These are phyloP conservation scores for Magnusiomyces suaveolens DNA, from an alignment of 1,139 yeast species.

Conservation along the genomic window DNA sequence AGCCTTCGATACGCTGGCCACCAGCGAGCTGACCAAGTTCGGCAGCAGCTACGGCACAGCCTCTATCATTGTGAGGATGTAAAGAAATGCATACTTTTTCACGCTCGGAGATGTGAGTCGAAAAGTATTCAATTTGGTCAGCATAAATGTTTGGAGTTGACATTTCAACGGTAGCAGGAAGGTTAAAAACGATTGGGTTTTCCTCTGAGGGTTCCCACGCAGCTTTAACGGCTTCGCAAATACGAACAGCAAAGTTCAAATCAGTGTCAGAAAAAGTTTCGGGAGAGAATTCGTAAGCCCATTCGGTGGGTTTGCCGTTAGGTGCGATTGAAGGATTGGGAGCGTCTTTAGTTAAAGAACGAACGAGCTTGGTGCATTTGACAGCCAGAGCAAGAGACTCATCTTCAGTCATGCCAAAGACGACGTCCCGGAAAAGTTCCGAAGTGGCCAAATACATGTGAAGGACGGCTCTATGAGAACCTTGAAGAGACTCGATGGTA, in stretches of 20 bases:
- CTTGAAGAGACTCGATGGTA: slow-evolving; percentile 79
- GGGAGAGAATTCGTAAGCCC: slow-evolving; percentile 92
- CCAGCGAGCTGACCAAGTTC: slow-evolving; percentile 93
- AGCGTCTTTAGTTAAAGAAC: slow-evolving; percentile 71
- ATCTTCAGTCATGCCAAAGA: slow-evolving; percentile 73
- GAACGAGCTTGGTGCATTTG: slow-evolving; percentile 69
- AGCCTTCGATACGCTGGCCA: slow-evolving; percentile 96
- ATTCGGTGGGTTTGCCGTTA: slow-evolving; percentile 54
- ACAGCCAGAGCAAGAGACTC: slow-evolving; percentile 76
- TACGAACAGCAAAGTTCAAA: slow-evolving; percentile 67
- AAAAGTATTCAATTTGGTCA: slow-evolving; percentile 89
- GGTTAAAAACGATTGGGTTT: slow-evolving; percentile 82
- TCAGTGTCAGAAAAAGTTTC: slow-evolving; percentile 91
- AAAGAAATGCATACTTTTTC: slow-evolving; percentile 81
- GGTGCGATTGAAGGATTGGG: slow-evolving; percentile 42
- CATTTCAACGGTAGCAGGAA: slow-evolving; percentile 98
- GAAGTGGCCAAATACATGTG: slow-evolving; percentile 91
- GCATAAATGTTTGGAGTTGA: slow-evolving; percentile 91
- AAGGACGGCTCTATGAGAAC: slow-evolving; percentile 82
- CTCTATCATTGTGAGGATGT: slow-evolving; percentile 95
- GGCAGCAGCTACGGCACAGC: slow-evolving; percentile 96
- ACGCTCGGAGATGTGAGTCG: slow-evolving; percentile 67
- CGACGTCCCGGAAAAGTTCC: slow-evolving; percentile 82
- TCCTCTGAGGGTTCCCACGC: slow-evolving; percentile 87
- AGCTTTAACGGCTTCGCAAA: slow-evolving; percentile 85